Evolutionary conservation across 306 rosid genomes (phyloP).

Genomic region (Malus sieversii): DNA sequence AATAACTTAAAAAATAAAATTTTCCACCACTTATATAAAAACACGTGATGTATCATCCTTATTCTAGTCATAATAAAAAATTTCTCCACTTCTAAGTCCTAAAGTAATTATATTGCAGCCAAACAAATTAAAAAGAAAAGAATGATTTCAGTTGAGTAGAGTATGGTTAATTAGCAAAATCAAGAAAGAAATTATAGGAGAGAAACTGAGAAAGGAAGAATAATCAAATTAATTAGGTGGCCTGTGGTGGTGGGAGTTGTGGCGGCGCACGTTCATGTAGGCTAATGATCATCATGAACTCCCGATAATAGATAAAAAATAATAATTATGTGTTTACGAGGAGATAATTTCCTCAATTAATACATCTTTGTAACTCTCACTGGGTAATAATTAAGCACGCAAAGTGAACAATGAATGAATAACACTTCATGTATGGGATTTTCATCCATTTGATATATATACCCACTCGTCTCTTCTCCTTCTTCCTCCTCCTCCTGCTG

Average conservation of each 20-base stretch:
- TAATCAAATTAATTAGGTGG: conserved; percentile 29
- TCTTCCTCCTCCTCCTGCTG: not conserved
- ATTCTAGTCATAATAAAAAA: rapidly evolving
- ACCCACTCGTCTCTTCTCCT: conserved; percentile 6
- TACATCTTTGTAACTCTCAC: conserved; percentile 10
- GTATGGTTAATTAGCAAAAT: not conserved
- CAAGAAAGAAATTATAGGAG: not conserved
- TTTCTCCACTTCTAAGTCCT: not conserved
- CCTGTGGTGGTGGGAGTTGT: conserved; percentile 16
- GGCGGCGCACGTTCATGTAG: conserved; percentile 55
- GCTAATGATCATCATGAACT: not conserved
- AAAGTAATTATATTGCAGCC: not conserved
- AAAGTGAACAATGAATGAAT: not conserved
- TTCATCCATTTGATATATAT: conserved; percentile 16
- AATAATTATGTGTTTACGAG: conserved; percentile 6
- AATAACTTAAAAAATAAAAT: no score
- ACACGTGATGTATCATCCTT: rapidly evolving
- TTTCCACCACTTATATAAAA: no score
- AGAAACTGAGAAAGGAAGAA: not conserved
- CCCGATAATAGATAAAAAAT: not conserved
- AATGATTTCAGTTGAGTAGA: not conserved
- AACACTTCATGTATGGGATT: conserved; percentile 4
- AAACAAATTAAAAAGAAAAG: not conserved
- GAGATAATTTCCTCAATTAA: conserved; percentile 5
- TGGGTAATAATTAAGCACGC: not conserved